Conservation (phyloP, 2,329 filamentous ascomycete species). For the Claviceps sorghi region DNA sequence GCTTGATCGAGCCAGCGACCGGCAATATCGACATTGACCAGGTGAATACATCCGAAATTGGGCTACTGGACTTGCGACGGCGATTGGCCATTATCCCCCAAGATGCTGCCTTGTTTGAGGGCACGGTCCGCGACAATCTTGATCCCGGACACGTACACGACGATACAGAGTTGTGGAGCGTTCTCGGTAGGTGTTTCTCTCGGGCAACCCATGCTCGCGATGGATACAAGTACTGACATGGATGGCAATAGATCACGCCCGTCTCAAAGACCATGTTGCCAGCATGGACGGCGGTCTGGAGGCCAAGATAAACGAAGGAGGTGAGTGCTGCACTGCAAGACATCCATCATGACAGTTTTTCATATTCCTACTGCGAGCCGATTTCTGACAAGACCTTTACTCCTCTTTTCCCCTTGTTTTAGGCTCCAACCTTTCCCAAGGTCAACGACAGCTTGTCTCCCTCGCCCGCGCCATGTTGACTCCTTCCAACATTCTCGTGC, state of each 20-base stretch:
- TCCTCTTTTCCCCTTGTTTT: neutral
- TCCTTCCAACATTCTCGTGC: conserved; percentile 89
- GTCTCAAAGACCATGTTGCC: conserved; percentile 77
- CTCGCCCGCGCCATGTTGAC: conserved; percentile 86
- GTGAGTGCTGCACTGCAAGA: conserved; percentile 35
- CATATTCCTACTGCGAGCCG: neutral
- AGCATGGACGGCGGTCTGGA: conserved; percentile 83
- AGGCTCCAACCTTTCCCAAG: conserved; percentile 91
- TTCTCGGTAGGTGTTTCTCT: conserved; percentile 51
- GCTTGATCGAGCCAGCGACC: conserved; percentile 76
- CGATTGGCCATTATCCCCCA: conserved; percentile 94
- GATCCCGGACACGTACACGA: conserved; percentile 91
- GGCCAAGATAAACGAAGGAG: conserved; percentile 84
- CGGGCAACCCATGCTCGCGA: conserved; percentile 2
- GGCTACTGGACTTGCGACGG: conserved; percentile 73
- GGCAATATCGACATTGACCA: conserved; percentile 82
- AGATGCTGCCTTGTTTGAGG: conserved; percentile 90
- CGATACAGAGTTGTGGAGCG: conserved; percentile 94
- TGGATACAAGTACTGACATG: neutral
- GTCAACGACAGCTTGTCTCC: conserved; percentile 86
- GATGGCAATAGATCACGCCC: conserved; percentile 59
- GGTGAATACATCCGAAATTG: conserved; percentile 80
- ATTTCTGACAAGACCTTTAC: neutral
- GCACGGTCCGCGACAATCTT: conserved; percentile 83
- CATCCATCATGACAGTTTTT: neutral